Percentiles rank a stretch among this genome's conserved stretches.
phyloP scores from a whole-genome alignment of 345 rosid genomes.

The Gossypium raimondii region DNA sequence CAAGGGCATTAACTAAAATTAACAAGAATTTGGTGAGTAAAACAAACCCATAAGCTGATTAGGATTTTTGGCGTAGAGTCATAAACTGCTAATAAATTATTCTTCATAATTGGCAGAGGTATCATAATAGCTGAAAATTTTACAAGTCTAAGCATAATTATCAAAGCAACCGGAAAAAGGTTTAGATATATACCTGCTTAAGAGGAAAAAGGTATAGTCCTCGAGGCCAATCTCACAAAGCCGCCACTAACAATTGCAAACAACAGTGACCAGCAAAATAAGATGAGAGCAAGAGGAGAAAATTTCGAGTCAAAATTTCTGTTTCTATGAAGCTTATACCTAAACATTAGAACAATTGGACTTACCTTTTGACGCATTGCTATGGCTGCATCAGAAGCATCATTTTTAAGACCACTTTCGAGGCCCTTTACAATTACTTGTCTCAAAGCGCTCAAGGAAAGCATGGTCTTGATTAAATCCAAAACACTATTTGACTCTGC shows the following conservation, averaged over 20 bases:
- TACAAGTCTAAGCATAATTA: neutral
- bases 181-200: conserved; percentile 69
- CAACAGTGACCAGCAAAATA: neutral
- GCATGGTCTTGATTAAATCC: conserved; percentile 59
- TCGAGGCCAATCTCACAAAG: conserved; percentile 96
- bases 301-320: conserved; percentile 10
- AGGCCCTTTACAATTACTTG: conserved; percentile 66
- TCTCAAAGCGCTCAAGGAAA: conserved; percentile 62
- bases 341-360: conserved; percentile 7
- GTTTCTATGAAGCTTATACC: conserved; percentile 12
- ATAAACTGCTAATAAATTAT: neutral
- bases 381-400: conserved; percentile 92
- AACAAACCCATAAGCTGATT: neutral
- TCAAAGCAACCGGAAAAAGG: conserved; percentile 10
- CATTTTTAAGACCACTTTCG: conserved; percentile 84
- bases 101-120: neutral
- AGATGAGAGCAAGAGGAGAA: conserved; percentile 2
- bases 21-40: neutral
- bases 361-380: conserved; percentile 92
- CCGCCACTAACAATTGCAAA: conserved; percentile 68
- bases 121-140: neutral
- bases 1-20: neutral
- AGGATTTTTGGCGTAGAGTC: neutral
- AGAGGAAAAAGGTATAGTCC: conserved; percentile 84
- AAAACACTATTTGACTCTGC: conserved; percentile 40